Conservation (phyloP, 768 basidiomycete genomes). For the Tricholoma sp. region DNA sequence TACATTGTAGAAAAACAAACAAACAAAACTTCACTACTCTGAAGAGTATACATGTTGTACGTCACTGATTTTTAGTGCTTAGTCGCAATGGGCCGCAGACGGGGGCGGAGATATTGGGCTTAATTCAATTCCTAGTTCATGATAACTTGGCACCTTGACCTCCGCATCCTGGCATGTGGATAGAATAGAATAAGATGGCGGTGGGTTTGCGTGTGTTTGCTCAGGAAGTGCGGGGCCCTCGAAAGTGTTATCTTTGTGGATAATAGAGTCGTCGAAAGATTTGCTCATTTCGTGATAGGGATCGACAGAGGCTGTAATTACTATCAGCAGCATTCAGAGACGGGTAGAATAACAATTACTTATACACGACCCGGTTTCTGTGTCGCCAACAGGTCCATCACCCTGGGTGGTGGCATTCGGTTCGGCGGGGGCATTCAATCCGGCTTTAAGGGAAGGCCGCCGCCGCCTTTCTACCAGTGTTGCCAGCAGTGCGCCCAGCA, state of each 20-base stretch:
- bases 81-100: background rate
- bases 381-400: too few species aligned
- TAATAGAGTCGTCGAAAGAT: conserved; percentile 20
- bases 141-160: too few species aligned
- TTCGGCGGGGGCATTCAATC: too few species aligned
- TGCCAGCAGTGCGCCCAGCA: too few species aligned
- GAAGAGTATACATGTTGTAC: too few species aligned
- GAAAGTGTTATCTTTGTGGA: conserved; percentile 18
- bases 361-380: too few species aligned
- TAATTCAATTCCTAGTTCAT: background rate
- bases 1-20: too few species aligned
- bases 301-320: conserved; percentile 8
- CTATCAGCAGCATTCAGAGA: background rate
- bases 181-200: background rate
- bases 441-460: too few species aligned
- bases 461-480: too few species aligned
- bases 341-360: background rate
- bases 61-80: too few species aligned
- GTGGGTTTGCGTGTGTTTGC: background rate
- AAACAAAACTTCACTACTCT: too few species aligned
- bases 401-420: too few species aligned
- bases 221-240: conserved; percentile 11
- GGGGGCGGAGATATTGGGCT: background rate
- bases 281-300: conserved; percentile 20
- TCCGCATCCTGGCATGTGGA: background rate